Conservation (phyloP, 345 rosid genomes). For the Nephelium lappaceum region DNA sequence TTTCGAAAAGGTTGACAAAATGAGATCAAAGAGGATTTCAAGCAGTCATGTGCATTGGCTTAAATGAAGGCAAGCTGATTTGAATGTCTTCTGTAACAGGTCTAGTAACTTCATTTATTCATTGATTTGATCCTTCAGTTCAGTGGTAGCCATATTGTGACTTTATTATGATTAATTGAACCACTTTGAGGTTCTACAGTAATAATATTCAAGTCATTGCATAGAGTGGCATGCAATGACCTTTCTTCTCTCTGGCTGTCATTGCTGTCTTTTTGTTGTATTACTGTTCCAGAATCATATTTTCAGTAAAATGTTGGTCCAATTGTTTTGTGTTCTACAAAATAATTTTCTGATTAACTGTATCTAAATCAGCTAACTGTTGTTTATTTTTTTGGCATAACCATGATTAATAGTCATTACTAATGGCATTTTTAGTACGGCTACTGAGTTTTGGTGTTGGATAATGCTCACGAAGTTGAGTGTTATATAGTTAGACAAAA, state of each 20-base stretch:
- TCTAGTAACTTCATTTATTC: conserved; percentile 19
- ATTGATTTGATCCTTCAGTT: conserved; percentile 3
- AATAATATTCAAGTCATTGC: not conserved
- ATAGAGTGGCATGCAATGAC: not conserved
- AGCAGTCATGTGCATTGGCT: conserved; percentile 5
- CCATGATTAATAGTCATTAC: not conserved
- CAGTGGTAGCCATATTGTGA: not conserved
- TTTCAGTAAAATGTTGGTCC: not conserved
- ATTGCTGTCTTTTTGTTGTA: conserved; percentile 8
- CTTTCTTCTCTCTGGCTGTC: not conserved
- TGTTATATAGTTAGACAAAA: not conserved
- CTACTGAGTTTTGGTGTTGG: not conserved
- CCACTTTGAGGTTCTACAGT: conserved; percentile 14
- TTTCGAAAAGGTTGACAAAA: conserved; percentile 12
- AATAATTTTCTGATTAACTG: not conserved
- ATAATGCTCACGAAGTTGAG: not conserved
- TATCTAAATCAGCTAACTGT: not conserved
- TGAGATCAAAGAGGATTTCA: conserved; percentile 6
- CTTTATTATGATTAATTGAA: conserved; percentile 20
- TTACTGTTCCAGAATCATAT: not conserved
- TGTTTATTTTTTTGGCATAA: not conserved
- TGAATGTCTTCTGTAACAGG: conserved; percentile 27
- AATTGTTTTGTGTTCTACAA: not conserved
- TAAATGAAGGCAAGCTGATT: conserved; percentile 16
- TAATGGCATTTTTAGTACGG: not conserved